Conservation (phyloP, 768 basidiomycete genomes). For the Clathrus columnatus region DNA sequence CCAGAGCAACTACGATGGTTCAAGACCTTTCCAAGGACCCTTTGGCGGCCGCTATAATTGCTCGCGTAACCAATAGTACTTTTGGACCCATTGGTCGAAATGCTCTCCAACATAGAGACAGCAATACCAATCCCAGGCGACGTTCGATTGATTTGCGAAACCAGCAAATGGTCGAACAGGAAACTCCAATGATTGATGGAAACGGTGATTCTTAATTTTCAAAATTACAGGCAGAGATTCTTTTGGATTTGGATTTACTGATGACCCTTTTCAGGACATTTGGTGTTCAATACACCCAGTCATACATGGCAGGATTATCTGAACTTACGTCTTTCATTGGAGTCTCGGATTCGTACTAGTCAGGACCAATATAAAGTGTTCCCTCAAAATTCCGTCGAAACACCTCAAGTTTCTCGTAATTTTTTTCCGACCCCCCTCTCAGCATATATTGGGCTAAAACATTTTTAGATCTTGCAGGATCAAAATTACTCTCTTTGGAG, state of each 20-base stretch:
- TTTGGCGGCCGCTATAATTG: constrained; percentile 22
- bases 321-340: constrained; percentile 2
- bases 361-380: not conserved
- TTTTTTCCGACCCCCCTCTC: no score
- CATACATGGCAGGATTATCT: constrained; percentile 10
- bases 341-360: not conserved
- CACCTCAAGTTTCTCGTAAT: not conserved
- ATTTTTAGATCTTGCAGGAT: not conserved
- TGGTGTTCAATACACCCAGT: constrained; percentile 4
- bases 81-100: constrained; percentile 17
- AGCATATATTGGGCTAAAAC: no score
- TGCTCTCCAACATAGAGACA: not conserved
- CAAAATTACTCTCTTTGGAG: not conserved
- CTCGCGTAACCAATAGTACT: constrained; percentile 16
- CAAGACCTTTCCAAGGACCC: constrained; percentile 19
- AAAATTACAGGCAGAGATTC: not conserved
- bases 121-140: constrained; percentile 2
- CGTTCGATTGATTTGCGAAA: constrained; percentile 1
- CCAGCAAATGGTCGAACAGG: constrained; percentile 5
- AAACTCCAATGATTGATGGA: constrained; percentile 2
- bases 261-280: constrained; percentile 1
- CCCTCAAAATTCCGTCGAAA: not conserved
- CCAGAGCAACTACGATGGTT: constrained; percentile 24
- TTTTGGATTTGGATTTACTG: no score
- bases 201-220: not conserved